A percentile compares a stretch with the other conserved stretches of the same genome.
Evolutionary conservation across 2,329 filamentous ascomycete genomes (phyloP).

Genomic region (Penicillium griseofulvum): DNA sequence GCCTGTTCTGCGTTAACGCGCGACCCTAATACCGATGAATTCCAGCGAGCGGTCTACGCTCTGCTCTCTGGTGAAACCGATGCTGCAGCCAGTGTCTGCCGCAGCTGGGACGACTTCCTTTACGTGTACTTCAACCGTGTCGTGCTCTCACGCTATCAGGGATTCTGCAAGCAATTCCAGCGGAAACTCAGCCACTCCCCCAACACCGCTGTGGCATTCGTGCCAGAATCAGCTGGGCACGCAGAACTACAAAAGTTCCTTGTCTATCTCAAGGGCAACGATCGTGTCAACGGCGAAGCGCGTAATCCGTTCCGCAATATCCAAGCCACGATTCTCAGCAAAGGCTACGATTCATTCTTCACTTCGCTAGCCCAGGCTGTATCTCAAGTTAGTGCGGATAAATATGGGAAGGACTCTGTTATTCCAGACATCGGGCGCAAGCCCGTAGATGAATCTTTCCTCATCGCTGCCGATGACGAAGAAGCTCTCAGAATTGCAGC

Average conservation of each 20-base stretch:
- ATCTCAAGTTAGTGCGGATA: slow-evolving; percentile 33
- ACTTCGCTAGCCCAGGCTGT: slow-evolving; percentile 41
- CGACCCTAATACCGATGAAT: slow-evolving; percentile 67
- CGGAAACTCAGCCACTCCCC: slow-evolving; percentile 53
- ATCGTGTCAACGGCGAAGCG: slow-evolving; percentile 38
- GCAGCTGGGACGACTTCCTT: slow-evolving; percentile 79
- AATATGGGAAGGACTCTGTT: slow-evolving; percentile 28
- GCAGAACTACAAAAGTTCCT: slow-evolving; percentile 40
- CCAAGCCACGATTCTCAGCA: slow-evolving; percentile 44
- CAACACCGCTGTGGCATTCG: slow-evolving; percentile 53
- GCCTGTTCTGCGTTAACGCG: slow-evolving; percentile 49
- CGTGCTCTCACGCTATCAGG: slow-evolving; percentile 74
- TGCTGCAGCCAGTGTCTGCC: slow-evolving; percentile 73
- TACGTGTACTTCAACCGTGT: slow-evolving; percentile 88
- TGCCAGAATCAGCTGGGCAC: slow-evolving; percentile 54
- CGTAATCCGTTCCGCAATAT: slow-evolving; percentile 47
- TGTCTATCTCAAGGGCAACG: slow-evolving; percentile 35
- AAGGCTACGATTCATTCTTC: slow-evolving; percentile 44
- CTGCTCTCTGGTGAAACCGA: slow-evolving; percentile 80
- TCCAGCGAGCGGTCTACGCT: slow-evolving; percentile 87
- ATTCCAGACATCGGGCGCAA: slow-evolving; percentile 48
- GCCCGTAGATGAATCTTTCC: slow-evolving; percentile 50
- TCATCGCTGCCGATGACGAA: slow-evolving; percentile 46
- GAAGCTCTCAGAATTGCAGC: slow-evolving; percentile 66
- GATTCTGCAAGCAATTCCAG: slow-evolving; percentile 53